Percentiles rank a stretch among this genome's conserved stretches.
These are phyloP conservation scores for Leccinellum luteum DNA, from an alignment of 768 basidiomycete species.

Conservation along the genomic window DNA sequence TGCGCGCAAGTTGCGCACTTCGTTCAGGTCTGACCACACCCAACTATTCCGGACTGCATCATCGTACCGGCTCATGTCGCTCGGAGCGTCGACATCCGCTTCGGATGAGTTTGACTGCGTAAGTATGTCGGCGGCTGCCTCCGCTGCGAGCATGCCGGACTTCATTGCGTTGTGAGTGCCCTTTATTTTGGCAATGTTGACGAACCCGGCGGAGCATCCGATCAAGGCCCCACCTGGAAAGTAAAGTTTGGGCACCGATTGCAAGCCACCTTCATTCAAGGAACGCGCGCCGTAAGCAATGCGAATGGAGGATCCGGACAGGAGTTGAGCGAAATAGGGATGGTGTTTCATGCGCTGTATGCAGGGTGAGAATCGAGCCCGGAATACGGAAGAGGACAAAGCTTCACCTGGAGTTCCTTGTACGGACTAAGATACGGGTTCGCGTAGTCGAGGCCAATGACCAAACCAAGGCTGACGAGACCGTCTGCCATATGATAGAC, in stretches of 20 bases:
- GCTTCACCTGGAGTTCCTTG: slow-evolving; percentile 82
- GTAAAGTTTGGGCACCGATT: slow-evolving; percentile 80
- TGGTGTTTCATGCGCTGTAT: slow-evolving; percentile 90
- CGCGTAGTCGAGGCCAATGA: slow-evolving; percentile 90
- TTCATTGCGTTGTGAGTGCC: slow-evolving; percentile 99
- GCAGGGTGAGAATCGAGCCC: slow-evolving; percentile 2
- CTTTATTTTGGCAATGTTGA: slow-evolving; percentile 97
- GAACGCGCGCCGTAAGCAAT: slow-evolving; percentile 89
- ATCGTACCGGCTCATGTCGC: slow-evolving; percentile 76
- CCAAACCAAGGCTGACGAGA: slow-evolving; percentile 86
- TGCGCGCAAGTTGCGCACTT: slow-evolving; percentile 89
- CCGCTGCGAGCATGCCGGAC: slow-evolving; percentile 95
- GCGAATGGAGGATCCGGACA: slow-evolving; percentile 68
- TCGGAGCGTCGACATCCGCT: slow-evolving; percentile 18
- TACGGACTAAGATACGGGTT: slow-evolving; percentile 94
- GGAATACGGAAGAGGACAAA: neutral
- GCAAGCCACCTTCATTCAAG: slow-evolving; percentile 91
- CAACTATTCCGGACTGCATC: slow-evolving; percentile 68
- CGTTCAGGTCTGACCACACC: slow-evolving; percentile 82
- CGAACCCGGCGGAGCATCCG: slow-evolving; percentile 93
- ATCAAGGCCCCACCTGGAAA: slow-evolving; percentile 96
- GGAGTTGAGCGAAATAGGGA: slow-evolving; percentile 80
- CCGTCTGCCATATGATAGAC: slow-evolving; percentile 95
- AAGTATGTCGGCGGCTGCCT: slow-evolving; percentile 73
- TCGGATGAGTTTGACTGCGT: slow-evolving; percentile 19